These are phyloP conservation scores for Mediolabrus comicus DNA, from an alignment of 108 stramenopile species.

Conservation along the genomic window DNA sequence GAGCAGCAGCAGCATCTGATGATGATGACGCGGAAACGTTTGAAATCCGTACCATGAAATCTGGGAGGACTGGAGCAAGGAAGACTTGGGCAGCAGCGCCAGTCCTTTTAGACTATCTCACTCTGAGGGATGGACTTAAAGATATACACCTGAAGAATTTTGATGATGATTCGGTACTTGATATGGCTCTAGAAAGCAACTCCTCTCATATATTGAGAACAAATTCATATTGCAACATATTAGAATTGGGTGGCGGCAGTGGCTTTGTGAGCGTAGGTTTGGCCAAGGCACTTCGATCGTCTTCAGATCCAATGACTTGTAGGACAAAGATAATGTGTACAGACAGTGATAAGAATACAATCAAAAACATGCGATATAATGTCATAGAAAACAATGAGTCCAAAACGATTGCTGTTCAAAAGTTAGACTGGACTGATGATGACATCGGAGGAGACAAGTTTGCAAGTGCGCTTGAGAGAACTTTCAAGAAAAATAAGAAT, in stretches of 20 bases:
- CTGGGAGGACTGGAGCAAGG: background rate
- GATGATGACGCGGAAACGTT: background rate
- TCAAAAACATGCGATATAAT: background rate
- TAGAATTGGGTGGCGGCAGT: background rate
- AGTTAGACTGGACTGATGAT: background rate
- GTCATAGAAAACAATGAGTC: background rate
- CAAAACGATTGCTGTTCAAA: background rate
- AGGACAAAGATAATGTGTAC: background rate
- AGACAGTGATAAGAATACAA: background rate
- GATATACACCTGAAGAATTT: background rate
- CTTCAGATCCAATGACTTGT: background rate
- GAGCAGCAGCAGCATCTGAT: background rate
- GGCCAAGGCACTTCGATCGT: background rate
- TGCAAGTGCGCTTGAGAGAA: conserved; percentile 1
- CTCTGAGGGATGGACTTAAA: background rate
- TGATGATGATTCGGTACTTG: background rate
- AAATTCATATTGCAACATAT: background rate
- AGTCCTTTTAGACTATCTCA: background rate
- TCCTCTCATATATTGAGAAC: background rate
- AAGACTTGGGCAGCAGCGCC: background rate
- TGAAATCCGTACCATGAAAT: background rate
- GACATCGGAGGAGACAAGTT: background rate
- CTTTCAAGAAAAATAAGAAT: background rate
- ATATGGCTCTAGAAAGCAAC: background rate
- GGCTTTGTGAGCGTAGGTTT: background rate